phyloP scores from a whole-genome alignment of 345 rosid species.

The Corymbia maculata region DNA sequence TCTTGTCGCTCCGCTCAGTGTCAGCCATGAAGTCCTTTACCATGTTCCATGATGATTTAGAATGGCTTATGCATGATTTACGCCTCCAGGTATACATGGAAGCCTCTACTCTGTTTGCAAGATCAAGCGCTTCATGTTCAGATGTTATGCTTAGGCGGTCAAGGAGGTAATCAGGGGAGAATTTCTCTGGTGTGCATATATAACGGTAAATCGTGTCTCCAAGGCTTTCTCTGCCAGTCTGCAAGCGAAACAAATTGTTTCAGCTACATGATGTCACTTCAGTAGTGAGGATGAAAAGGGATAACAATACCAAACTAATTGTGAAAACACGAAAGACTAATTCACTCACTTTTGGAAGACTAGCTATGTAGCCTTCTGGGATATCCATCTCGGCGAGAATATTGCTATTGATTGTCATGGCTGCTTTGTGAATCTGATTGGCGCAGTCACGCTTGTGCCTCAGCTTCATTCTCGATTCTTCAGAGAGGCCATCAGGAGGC shows the following conservation, averaged over 20 bases:
- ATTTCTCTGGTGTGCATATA: constrained; percentile 45
- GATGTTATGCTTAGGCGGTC: constrained; percentile 57
- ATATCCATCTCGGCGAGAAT: constrained; percentile 87
- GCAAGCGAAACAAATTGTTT: neutral
- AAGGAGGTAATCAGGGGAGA: constrained; percentile 67
- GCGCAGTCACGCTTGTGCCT: constrained; percentile 59
- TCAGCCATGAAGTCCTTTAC: constrained; percentile 75
- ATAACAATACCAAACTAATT: neutral
- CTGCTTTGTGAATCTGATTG: constrained; percentile 91
- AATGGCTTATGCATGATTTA: constrained; percentile 58
- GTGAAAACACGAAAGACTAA: neutral
- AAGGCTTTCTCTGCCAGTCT: constrained; percentile 80
- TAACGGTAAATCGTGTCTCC: constrained; percentile 77
- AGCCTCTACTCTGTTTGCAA: constrained; percentile 74
- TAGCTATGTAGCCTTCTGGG: constrained; percentile 65
- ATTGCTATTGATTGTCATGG: constrained; percentile 82
- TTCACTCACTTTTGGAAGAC: constrained; percentile 76
- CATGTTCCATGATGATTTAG: constrained; percentile 81
- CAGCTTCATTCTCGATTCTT: constrained; percentile 64
- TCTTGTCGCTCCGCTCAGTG: constrained; percentile 56
- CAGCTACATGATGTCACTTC: neutral
- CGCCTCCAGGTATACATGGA: constrained; percentile 94
- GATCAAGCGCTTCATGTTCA: constrained; percentile 90
- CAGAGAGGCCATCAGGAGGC: constrained; percentile 66
- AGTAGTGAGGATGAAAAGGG: neutral